These are phyloP conservation scores for Vicia faba DNA, from an alignment of 306 rosid species.

Conservation along the genomic window DNA sequence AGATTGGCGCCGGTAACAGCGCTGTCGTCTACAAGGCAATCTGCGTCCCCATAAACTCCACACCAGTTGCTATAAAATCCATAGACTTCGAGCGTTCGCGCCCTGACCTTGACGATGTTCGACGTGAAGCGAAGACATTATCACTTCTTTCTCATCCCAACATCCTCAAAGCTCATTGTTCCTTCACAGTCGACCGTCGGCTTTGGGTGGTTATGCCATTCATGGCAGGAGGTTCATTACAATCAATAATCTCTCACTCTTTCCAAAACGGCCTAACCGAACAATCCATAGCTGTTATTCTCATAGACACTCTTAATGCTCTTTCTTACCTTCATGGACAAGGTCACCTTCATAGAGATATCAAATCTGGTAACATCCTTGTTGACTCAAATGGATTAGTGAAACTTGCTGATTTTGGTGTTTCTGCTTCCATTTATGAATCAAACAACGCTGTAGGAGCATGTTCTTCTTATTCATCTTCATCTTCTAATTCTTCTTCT, in stretches of 20 bases:
- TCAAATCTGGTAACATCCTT: constrained; percentile 67
- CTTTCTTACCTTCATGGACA: constrained; percentile 69
- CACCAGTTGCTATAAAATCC: constrained; percentile 67
- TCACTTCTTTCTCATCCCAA: constrained; percentile 66
- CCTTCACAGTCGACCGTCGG: constrained; percentile 52
- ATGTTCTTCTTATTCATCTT: constrained; percentile 10
- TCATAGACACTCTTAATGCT: constrained; percentile 51
- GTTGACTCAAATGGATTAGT: constrained; percentile 53
- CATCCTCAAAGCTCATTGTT: constrained; percentile 60
- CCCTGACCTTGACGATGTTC: constrained; percentile 46
- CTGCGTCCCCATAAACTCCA: constrained; percentile 50
- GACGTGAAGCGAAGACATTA: constrained; percentile 51
- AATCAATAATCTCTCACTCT: constrained; percentile 57
- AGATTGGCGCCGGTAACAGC: constrained; percentile 57
- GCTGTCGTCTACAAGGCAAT: constrained; percentile 67
- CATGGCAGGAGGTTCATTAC: constrained; percentile 66
- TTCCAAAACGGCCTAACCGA: constrained; percentile 54
- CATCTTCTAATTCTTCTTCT: constrained; percentile 37
- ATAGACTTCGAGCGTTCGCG: constrained; percentile 58
- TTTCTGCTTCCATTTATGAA: constrained; percentile 59
- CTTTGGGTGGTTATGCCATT: constrained; percentile 83
- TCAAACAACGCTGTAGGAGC: constrained; percentile 11
- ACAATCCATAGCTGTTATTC: constrained; percentile 56
- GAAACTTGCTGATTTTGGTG: constrained; percentile 61
- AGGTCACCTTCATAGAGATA: constrained; percentile 66